A percentile compares a stretch with the other conserved stretches of the same genome.
Conservation (phyloP, 1,139 yeast genomes). For the Lodderomyces elongisporus region DNA sequence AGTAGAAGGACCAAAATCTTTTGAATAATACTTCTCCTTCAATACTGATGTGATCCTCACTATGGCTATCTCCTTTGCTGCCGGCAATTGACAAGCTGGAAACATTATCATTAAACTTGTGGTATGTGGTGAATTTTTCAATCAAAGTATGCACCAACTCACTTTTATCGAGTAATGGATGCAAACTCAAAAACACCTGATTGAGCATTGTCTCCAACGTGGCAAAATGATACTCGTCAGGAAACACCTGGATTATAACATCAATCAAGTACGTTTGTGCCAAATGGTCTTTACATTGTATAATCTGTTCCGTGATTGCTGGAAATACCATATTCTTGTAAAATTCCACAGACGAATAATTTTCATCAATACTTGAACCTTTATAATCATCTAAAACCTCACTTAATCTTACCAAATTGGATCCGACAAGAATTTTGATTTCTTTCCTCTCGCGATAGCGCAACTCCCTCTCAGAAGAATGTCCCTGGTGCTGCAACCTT, state of each 20-base stretch:
- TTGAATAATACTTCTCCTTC: slow-evolving; percentile 35
- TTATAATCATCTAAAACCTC: slow-evolving; percentile 69
- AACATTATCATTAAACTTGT: slow-evolving; percentile 25
- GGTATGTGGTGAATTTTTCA: slow-evolving; percentile 65
- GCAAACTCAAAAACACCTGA: slow-evolving; percentile 57
- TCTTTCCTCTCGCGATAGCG: slow-evolving; percentile 81
- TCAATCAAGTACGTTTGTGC: slow-evolving; percentile 91
- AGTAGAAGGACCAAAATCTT: slow-evolving; percentile 62
- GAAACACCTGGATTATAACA: slow-evolving; percentile 87
- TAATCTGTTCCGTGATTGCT: slow-evolving; percentile 77
- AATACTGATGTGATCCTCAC: slow-evolving; percentile 6
- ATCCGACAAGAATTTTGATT: slow-evolving; percentile 86
- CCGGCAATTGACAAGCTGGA: slow-evolving; percentile 4
- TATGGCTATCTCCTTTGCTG: background rate
- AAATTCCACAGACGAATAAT: slow-evolving; percentile 37
- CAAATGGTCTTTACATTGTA: slow-evolving; percentile 85
- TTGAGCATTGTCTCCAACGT: slow-evolving; percentile 66
- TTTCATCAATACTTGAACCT: slow-evolving; percentile 34
- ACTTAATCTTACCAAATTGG: slow-evolving; percentile 82
- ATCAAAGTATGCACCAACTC: slow-evolving; percentile 66
- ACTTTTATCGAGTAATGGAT: slow-evolving; percentile 64
- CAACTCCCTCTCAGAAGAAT: slow-evolving; percentile 72
- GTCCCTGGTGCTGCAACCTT: slow-evolving; percentile 92
- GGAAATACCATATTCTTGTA: slow-evolving; percentile 72
- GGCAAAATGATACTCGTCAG: slow-evolving; percentile 81